phyloP scores from a whole-genome alignment of 352 stramenopile species.

The Phytophthora kernoviae region DNA sequence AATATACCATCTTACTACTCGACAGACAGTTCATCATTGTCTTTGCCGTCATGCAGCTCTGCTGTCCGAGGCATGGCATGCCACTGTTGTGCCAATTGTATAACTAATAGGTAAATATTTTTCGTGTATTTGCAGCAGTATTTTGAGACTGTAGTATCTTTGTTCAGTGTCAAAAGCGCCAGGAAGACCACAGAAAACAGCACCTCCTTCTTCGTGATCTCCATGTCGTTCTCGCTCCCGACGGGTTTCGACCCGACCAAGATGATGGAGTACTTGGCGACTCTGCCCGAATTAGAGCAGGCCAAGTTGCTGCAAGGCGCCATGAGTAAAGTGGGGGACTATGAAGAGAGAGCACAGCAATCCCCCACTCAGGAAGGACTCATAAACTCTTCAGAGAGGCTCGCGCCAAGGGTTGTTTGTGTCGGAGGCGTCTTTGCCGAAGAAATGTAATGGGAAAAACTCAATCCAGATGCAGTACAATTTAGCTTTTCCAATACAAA shows the following conservation, averaged over 20 bases:
- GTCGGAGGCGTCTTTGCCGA: background rate
- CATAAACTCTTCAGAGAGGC: background rate
- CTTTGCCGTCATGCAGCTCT: too few species aligned
- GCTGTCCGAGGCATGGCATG: too few species aligned
- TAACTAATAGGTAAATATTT: too few species aligned
- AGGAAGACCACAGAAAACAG: too few species aligned
- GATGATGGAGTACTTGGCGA: conserved; percentile 7
- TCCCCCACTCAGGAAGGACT: conserved; percentile 1
- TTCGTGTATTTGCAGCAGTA: too few species aligned
- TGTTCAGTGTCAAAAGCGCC: background rate
- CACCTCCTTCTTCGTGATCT: too few species aligned
- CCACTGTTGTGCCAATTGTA: too few species aligned
- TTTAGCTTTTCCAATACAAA: background rate
- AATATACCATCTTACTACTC: conserved; percentile 53
- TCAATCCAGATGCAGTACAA: background rate
- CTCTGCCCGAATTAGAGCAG: background rate
- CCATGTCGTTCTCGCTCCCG: conserved; percentile 7
- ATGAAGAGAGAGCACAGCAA: background rate
- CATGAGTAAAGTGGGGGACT: background rate
- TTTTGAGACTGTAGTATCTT: too few species aligned
- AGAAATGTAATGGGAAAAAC: background rate
- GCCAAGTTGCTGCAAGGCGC: background rate
- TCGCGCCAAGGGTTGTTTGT: background rate
- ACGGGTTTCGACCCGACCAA: conserved; percentile 10
- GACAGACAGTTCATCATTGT: background rate